Conservation (phyloP, 192 early-diverging fungal species). For the Backusella tuberculispora region DNA sequence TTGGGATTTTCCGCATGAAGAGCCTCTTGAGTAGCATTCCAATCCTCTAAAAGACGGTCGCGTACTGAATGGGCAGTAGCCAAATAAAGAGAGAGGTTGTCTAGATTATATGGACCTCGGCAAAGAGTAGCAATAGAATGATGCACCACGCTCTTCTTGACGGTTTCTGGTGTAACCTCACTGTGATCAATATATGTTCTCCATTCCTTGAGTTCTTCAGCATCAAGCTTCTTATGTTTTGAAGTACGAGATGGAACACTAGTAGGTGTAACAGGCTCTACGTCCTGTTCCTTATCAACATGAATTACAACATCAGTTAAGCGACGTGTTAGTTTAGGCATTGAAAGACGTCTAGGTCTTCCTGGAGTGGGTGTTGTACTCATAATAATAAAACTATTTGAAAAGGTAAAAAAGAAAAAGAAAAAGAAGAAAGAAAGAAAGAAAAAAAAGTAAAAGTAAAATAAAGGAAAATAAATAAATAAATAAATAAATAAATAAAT, state of each 20-base stretch:
- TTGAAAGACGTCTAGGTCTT: conserved; percentile 28
- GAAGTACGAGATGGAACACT: conserved; percentile 18
- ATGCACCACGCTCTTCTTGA: conserved; percentile 85
- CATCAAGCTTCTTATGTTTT: conserved; percentile 12
- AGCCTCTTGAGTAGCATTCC: conserved; percentile 74
- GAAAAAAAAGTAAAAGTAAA: too few relatives aligned
- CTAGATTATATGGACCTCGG: conserved; percentile 87
- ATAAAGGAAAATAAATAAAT: too few relatives aligned
- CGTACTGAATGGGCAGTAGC: conserved; percentile 90
- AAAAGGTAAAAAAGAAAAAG: background rate
- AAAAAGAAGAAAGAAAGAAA: background rate
- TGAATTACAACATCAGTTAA: conserved; percentile 30
- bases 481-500: too few relatives aligned
- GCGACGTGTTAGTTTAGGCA: conserved; percentile 31
- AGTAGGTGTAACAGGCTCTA: conserved; percentile 21
- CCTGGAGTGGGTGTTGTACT: conserved; percentile 8
- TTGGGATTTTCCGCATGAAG: conserved; percentile 73
- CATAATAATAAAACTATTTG: background rate
- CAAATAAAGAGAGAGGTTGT: conserved; percentile 91
- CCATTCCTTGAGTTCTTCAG: conserved; percentile 10
- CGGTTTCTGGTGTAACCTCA: conserved; percentile 59
- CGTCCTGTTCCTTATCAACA: conserved; percentile 9
- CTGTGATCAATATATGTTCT: background rate
- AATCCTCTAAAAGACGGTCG: conserved; percentile 54
- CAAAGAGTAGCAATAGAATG: conserved; percentile 91